Evolutionary conservation across 2,329 filamentous ascomycete species (phyloP), one percentile per base, ranked within the genome.

Genomic region (Paecilomyces fulvus): DNA sequence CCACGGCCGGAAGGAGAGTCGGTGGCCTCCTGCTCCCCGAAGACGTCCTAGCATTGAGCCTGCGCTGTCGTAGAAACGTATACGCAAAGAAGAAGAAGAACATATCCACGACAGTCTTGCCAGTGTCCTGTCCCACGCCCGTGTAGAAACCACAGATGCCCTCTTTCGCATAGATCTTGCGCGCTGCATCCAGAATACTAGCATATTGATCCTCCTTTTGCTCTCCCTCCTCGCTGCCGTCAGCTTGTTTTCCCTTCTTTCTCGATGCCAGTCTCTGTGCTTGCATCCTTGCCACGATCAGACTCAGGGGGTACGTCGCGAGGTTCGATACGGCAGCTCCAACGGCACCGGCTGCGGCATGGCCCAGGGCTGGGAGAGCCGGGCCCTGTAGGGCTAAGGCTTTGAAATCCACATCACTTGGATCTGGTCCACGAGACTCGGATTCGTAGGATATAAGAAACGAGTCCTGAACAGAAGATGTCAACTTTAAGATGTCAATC

Each of bases 1-100:
- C 87, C 21, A 87, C 57, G 0, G 86, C 79, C 2, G 82, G 81
- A 1, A 94, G 74, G 17, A 69, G 12, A 9, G 7, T 63, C 1
- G 65, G 62, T 23, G 65, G 66, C 57, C 66, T 69, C 17, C 56
- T 66, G 10, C 51, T 64, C 60, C 10, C 61, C 1, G 10, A 66
- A 59, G 5, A 50, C 51, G 12, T 56, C 60, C 64, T 68, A 1
- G 69, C 66, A 67, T 73, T 63, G 46, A 82, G 74, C 48, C 81
- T 72, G 21, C 67, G 64, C 54, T 75, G 68, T 17, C 77, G 68
- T 20, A 84, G 63, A 55, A 80, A 81, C 2, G 76, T 88, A 73
- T 95, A 95, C 57, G 89, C 86, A 17, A 92, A 80, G 74, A 95
- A 95, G 77, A 95, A 95, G 53, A 95, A 78, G 68, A 94, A 92